These are phyloP conservation scores for Mallotus repandus DNA, from an alignment of 441 rosid species.

Conservation along the genomic window DNA sequence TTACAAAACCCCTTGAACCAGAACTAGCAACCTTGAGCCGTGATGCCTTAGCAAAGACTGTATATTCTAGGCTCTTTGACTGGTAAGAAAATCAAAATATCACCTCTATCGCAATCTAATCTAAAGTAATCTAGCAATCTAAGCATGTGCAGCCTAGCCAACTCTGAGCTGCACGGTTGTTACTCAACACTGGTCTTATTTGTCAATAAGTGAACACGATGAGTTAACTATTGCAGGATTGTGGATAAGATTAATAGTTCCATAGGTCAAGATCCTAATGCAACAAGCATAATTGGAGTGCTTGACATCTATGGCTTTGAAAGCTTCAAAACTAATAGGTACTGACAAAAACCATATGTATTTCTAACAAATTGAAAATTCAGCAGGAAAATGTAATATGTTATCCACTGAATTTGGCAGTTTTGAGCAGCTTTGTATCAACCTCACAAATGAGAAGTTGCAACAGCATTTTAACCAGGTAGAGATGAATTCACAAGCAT, in stretches of 20 bases:
- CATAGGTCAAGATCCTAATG: conserved; percentile 83
- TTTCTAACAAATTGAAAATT: background rate
- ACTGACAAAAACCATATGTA: conserved; percentile 20
- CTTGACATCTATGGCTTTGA: conserved; percentile 95
- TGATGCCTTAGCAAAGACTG: conserved; percentile 71
- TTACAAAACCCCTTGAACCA: conserved; percentile 66
- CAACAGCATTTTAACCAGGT: conserved; percentile 98
- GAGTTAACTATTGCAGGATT: conserved; percentile 55
- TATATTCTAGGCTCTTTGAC: conserved; percentile 64
- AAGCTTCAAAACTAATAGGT: conserved; percentile 98
- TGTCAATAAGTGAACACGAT: background rate
- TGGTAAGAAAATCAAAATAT: conserved; percentile 44
- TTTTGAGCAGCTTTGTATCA: conserved; percentile 94
- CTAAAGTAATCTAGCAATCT: background rate
- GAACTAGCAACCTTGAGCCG: conserved; percentile 51
- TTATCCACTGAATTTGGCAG: conserved; percentile 27
- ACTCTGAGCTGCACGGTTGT: background rate
- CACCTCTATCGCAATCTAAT: conserved; percentile 5
- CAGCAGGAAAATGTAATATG: conserved; percentile 20
- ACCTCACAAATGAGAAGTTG: conserved; percentile 89
- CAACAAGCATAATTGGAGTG: conserved; percentile 80
- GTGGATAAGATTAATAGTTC: conserved; percentile 82
- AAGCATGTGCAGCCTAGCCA: background rate
- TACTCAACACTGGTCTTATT: background rate
- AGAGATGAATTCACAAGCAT: conserved; percentile 20